Evolutionary conservation across 495 filamentous ascomycete species (phyloP).

Genomic region (Podospora australis): DNA sequence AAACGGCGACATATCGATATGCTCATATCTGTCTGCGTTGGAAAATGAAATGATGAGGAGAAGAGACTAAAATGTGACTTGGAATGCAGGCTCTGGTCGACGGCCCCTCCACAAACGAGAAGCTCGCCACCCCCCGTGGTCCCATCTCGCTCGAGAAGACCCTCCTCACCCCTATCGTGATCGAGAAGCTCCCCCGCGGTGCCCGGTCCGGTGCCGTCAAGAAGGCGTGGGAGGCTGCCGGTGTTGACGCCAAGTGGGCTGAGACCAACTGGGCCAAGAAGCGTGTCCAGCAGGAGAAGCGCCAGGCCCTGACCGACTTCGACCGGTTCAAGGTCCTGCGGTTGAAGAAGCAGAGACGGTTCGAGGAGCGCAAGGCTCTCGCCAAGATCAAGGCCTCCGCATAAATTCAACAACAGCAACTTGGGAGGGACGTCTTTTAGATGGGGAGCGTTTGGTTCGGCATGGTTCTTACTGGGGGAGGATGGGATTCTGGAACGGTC

Average conservation of each 20-base stretch:
- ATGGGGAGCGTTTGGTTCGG: conserved; percentile 31
- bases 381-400: conserved; percentile 62
- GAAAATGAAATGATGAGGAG: background rate
- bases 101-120: conserved; percentile 73
- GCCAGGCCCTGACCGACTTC: conserved; percentile 90
- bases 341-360: conserved; percentile 95
- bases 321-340: conserved; percentile 99
- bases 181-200: conserved; percentile 80
- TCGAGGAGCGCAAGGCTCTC: conserved; percentile 89
- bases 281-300: conserved; percentile 71
- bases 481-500: conserved; percentile 35
- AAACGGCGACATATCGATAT: background rate
- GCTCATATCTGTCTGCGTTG: no score
- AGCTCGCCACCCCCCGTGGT: conserved; percentile 75
- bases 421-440: conserved; percentile 13
- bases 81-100: conserved; percentile 79
- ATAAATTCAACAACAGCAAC: no score
- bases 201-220: conserved; percentile 76
- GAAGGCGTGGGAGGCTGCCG: conserved; percentile 76
- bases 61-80: conserved; percentile 28
- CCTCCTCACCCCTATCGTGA: conserved; percentile 84
- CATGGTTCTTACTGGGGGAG: conserved; percentile 32
- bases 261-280: conserved; percentile 87
- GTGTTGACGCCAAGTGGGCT: conserved; percentile 86
- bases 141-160: conserved; percentile 68